Conservation (phyloP, 1,139 yeast species). For the Hanseniaspora gamundiae region DNA sequence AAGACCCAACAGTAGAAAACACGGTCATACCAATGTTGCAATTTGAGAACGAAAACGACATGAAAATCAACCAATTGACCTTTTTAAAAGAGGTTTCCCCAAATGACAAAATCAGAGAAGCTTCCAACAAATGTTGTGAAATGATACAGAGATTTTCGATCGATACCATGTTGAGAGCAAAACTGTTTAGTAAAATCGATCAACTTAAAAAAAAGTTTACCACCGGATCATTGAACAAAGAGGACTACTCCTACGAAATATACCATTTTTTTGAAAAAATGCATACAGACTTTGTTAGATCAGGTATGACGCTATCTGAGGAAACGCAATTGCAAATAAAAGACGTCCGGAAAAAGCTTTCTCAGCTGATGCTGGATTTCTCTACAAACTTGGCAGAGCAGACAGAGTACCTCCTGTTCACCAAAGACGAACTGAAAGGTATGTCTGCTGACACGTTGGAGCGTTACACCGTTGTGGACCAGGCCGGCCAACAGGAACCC, state of each 20-base stretch:
- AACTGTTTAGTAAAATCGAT: constrained; percentile 49
- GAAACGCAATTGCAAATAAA: constrained; percentile 45
- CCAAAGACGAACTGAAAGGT: constrained; percentile 57
- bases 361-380: constrained; percentile 45
- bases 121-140: constrained; percentile 53
- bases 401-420: constrained; percentile 44
- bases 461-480: too few relatives aligned
- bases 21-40: constrained; percentile 41
- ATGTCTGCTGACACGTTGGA: constrained; percentile 52
- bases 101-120: constrained; percentile 52
- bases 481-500: too few relatives aligned
- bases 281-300: constrained; percentile 44
- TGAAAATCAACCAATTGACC: constrained; percentile 37
- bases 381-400: constrained; percentile 63
- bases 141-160: constrained; percentile 42
- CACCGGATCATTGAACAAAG: constrained; percentile 16
- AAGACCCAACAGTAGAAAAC: constrained; percentile 42
- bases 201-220: constrained; percentile 31
- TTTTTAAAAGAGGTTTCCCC: constrained; percentile 63
- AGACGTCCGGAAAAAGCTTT: constrained; percentile 44
- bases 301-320: constrained; percentile 51
- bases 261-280: constrained; percentile 44
- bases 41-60: constrained; percentile 36
- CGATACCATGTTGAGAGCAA: constrained; percentile 55
- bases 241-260: constrained; percentile 40